A percentile compares a stretch with the other conserved stretches of the same genome.
Evolutionary conservation across 129 eudicot species (phyloP).

Genomic region (Artemisia annua): DNA sequence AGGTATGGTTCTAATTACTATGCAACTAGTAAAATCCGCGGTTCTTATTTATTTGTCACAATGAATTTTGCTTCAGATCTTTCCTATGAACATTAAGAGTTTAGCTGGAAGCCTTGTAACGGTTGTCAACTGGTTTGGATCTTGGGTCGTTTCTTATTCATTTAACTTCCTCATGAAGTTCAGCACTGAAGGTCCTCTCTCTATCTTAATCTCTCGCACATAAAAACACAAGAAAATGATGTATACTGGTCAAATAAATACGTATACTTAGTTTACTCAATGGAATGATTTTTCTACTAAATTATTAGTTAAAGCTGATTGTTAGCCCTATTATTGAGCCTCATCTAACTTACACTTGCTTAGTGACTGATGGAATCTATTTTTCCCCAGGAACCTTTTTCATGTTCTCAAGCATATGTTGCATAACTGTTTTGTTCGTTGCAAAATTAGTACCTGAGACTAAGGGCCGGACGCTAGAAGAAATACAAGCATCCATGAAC

Average conservation of each 20-base stretch:
- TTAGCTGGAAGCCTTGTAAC: slow-evolving; percentile 91
- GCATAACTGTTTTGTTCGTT: slow-evolving; percentile 62
- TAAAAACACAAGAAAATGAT: slow-evolving; percentile 1
- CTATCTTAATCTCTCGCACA: slow-evolving; percentile 14
- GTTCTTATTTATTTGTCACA: background rate
- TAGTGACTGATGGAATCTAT: background rate
- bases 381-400: slow-evolving; percentile 71
- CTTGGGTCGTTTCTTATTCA: slow-evolving; percentile 78
- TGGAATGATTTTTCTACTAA: background rate
- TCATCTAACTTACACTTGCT: too few relatives aligned
- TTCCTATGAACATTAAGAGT: slow-evolving; percentile 89
- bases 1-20: slow-evolving; percentile 40
- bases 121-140: slow-evolving; percentile 82
- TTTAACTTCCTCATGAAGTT: slow-evolving; percentile 67
- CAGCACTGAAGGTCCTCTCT: slow-evolving; percentile 67
- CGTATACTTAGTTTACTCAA: background rate
- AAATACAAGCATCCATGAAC: slow-evolving; percentile 56
- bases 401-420: slow-evolving; percentile 49
- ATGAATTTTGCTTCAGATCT: slow-evolving; percentile 52
- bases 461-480: slow-evolving; percentile 68
- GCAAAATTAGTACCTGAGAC: slow-evolving; percentile 68
- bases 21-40: background rate
- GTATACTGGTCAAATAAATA: too few relatives aligned
- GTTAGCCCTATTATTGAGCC: background rate
- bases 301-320: background rate